Conservation (phyloP, 805 yeast genomes). For the Zygotorulaspora chibaensis region DNA sequence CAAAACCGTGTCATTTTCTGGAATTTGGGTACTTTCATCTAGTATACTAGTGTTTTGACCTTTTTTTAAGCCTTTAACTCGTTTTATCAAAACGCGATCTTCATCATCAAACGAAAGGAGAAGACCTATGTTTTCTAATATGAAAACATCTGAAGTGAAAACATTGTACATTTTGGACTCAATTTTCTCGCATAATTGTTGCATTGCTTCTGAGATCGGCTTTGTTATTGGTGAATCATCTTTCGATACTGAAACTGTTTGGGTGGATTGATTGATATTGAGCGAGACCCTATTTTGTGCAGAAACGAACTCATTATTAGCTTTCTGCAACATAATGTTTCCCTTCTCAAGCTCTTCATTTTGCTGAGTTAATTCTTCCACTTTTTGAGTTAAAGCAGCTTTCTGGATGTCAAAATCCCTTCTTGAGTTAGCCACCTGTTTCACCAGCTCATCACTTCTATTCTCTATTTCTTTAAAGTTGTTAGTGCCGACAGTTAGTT, state of each 20-base stretch:
- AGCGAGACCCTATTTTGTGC: constrained; percentile 14
- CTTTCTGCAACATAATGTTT: constrained; percentile 17
- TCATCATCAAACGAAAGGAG: constrained; percentile 37
- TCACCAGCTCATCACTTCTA: constrained; percentile 42
- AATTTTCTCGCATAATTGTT: not conserved
- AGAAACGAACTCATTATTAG: constrained; percentile 8
- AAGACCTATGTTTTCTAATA: constrained; percentile 74
- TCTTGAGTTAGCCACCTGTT: not conserved
- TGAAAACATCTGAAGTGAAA: constrained; percentile 48
- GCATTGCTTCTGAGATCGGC: not conserved
- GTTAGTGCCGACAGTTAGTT: constrained; percentile 12
- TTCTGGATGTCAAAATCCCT: constrained; percentile 1
- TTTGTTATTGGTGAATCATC: constrained; percentile 42
- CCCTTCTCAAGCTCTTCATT: not conserved
- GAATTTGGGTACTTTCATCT: constrained; percentile 33
- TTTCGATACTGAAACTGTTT: constrained; percentile 43
- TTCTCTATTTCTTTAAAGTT: constrained; percentile 44
- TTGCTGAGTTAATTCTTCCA: not conserved
- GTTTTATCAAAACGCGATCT: constrained; percentile 48
- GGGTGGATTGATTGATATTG: constrained; percentile 14
- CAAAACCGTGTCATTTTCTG: constrained; percentile 39
- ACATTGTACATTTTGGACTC: constrained; percentile 29
- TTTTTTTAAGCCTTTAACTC: constrained; percentile 75
- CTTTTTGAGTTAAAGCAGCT: not conserved
- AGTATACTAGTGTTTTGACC: constrained; percentile 37